Evolutionary conservation across 768 basidiomycete genomes (phyloP).

Genomic region (Coprinellus micaceus): DNA sequence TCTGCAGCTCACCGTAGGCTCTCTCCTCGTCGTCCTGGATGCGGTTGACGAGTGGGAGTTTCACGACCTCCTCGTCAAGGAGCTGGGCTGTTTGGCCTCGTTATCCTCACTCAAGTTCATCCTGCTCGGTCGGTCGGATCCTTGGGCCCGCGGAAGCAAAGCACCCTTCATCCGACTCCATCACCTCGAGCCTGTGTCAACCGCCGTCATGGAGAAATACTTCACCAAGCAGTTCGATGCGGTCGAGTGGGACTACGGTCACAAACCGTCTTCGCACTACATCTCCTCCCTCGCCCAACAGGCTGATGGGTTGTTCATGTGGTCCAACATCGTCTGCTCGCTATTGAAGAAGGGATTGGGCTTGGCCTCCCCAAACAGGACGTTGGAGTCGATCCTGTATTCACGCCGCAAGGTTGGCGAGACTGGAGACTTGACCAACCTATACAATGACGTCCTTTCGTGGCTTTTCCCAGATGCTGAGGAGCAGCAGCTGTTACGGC

Average conservation of each 20-base stretch:
- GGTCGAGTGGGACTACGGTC: not conserved
- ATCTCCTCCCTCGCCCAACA: not conserved
- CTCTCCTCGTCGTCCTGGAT: slow-evolving; percentile 7
- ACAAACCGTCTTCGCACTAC: not conserved
- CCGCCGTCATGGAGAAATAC: not conserved
- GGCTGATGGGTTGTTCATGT: not conserved
- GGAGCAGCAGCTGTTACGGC: not conserved
- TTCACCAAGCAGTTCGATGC: not conserved
- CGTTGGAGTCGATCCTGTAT: not conserved
- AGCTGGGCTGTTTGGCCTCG: not conserved
- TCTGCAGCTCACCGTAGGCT: not conserved
- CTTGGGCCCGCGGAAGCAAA: not conserved
- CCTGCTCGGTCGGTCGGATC: not conserved
- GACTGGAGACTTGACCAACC: not conserved
- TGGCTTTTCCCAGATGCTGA: not conserved
- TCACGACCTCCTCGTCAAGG: slow-evolving; percentile 1
- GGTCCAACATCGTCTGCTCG: not conserved
- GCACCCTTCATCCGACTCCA: not conserved
- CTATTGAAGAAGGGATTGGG: not conserved
- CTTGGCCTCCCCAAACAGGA: not conserved
- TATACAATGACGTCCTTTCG: not conserved
- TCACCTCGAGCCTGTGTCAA: not conserved
- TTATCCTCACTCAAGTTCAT: slow-evolving; percentile 2
- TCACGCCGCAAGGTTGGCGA: not conserved
- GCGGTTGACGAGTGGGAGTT: slow-evolving; percentile 7